Evolutionary conservation across 2,329 filamentous ascomycete genomes (phyloP), one percentile per base, ranked within the genome.

Genomic region (Colletotrichum magnum): DNA sequence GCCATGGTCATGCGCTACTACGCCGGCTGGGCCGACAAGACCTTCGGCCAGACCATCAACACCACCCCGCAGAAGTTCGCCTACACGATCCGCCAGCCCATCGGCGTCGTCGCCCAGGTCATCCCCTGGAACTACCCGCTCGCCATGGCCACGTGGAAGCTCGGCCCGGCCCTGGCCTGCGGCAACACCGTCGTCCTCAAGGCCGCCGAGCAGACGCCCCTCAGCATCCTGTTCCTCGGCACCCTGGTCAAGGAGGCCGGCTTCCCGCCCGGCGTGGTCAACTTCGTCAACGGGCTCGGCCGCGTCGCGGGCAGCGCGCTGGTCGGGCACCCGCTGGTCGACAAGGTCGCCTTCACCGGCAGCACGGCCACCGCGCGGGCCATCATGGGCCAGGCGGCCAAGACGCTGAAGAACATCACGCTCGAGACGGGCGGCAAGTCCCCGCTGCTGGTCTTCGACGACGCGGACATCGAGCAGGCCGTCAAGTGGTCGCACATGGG

Each of bases 341-440:
- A 93, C 75, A 95, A 95, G 83, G 85, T 95, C 70, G 92, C 93
- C 0, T 95, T 95, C 73, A 95, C 93, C 0, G 93, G 93, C 51
- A 92, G 89, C 12, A 95, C 93, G 0, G 82, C 83, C 1, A 94
- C 92, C 0, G 93, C 90, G 12, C 88, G 89, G 66, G 86, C 90
- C 61, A 93, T 95, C 72, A 94, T 94, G 92, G 93, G 92, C 76
- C 86, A 88, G 80, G 92, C 93, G 0, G 85, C 89, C 24, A 80
- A 86, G 1, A 93, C 84, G 71, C 81, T 89, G 74, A 91, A 91
- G 80, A 91, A 90, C 75, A 88, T 91, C 64, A 91, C 89, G 1
- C 83, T 92, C 15, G 90, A 92, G 79, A 89, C 89, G 10, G 90
- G 90, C 39, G 90, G 90, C 67, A 92, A 93, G 79, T 89, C 86